Base-by-base conservation (phyloP, 163 green algal species). In the Smithsoniella earleae region DNA sequence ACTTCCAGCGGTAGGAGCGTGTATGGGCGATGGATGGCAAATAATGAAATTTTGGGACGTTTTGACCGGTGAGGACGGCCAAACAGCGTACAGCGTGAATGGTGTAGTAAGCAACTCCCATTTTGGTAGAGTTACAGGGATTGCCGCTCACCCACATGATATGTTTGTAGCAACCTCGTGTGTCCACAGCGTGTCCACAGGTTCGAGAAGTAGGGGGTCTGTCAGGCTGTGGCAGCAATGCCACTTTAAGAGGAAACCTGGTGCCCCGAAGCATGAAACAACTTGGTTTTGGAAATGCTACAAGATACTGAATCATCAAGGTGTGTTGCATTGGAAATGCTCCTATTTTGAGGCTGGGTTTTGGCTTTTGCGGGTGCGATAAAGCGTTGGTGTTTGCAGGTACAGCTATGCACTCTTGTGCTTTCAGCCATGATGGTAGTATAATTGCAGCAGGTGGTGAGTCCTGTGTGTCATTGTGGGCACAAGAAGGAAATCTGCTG, bases 1-100 rank as follows among this genome's bases (percentile, higher is more conserved):
- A 5, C 20, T 43, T 64, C 49, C 49, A 10, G 49, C 49, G 8
- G 33, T 64, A 10, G 31, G 25, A 64, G 49, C 8, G 0, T 25
- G 6, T 25, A 18, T 6, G 25, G 31, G 25, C 8, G 49, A 64
- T 64, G 25, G 13, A 18, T 64, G 58, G 58, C 58, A 69, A 22
- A n/a, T 33, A 20, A 30, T 69, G 27, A 69, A 69, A 13, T 69
- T 69, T 13, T 69, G 58, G 58, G 58, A 69, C 25, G 58, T 69
- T 5, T 18, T 45, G 3, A 34, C 28, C 25, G 58, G 30, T 28
- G 58, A 31, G 30, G 43, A 31, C 25, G 34, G 58, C n/a, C 31
- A 69, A 18, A 69, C 58, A 69, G 58, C 27, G 58, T 69, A 69
- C 27, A 33, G 27, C 8, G 58, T 69, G 25, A 69, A 69, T 38